These are phyloP conservation scores for Allium fistulosum DNA, from an alignment of 106 monocot genomes.

Conservation along the genomic window DNA sequence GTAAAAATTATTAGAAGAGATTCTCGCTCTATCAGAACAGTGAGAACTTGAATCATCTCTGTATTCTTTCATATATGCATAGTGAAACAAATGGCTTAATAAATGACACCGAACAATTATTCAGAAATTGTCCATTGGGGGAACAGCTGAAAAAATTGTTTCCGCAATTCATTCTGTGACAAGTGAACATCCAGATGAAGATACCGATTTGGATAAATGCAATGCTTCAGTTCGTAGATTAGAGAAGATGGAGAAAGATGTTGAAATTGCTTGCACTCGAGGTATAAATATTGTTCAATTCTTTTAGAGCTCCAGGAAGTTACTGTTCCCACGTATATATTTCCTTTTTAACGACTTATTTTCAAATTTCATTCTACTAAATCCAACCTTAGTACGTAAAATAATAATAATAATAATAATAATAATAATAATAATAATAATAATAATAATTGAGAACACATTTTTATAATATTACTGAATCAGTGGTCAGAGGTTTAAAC, in stretches of 20 bases:
- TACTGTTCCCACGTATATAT: too few species aligned
- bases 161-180: slow-evolving; percentile 79
- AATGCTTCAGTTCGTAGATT: slow-evolving; percentile 43
- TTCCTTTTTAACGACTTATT: too few species aligned
- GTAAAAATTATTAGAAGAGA: slow-evolving; percentile 80
- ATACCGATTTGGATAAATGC: slow-evolving; percentile 63
- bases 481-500: too few species aligned
- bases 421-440: too few species aligned
- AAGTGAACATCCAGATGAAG: slow-evolving; percentile 59
- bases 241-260: slow-evolving; percentile 88
- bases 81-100: too few species aligned
- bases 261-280: slow-evolving; percentile 46
- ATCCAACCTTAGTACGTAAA: too few species aligned
- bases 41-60: slow-evolving; percentile 25
- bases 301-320: background rate
- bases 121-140: slow-evolving; percentile 93
- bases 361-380: too few species aligned
- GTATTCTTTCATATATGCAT: too few species aligned
- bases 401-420: too few species aligned
- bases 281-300: slow-evolving; percentile 10
- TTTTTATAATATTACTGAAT: too few species aligned
- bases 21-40: slow-evolving; percentile 78
- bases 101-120: background rate
- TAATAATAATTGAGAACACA: too few species aligned
- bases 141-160: slow-evolving; percentile 82